Evolutionary conservation across 2,329 filamentous ascomycete genomes (phyloP).

Genomic region (Trichoderma asperellum): DNA sequence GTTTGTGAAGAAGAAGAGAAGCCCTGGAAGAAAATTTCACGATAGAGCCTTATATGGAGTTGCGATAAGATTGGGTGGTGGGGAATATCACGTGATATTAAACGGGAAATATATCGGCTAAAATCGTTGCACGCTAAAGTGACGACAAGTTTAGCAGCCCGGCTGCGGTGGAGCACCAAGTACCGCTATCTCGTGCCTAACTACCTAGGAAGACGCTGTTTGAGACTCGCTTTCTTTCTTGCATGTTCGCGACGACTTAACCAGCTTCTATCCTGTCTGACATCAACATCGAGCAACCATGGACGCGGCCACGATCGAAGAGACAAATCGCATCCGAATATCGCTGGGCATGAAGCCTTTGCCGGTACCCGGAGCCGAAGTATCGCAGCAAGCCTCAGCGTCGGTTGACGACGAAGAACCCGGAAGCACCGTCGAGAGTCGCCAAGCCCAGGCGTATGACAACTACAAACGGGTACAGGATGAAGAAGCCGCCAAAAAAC

Average conservation of each 20-base stretch:
- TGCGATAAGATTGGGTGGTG: slow-evolving; percentile 21
- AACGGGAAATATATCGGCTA: slow-evolving; percentile 4
- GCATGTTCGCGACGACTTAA: not conserved
- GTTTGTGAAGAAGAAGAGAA: slow-evolving; percentile 47
- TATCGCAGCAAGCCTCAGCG: slow-evolving; percentile 52
- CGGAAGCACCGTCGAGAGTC: slow-evolving; percentile 81
- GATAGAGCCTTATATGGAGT: slow-evolving; percentile 30
- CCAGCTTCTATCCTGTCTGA: slow-evolving; percentile 1
- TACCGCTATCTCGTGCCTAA: not conserved
- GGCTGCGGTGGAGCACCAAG: not conserved
- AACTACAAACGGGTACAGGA: slow-evolving; percentile 70
- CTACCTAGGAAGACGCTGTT: not conserved
- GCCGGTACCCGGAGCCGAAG: slow-evolving; percentile 72
- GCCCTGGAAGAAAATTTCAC: slow-evolving; percentile 45
- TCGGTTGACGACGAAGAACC: slow-evolving; percentile 68
- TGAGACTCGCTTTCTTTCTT: not conserved
- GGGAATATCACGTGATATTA: slow-evolving; percentile 13
- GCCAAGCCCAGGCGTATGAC: slow-evolving; percentile 71
- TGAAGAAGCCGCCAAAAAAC: slow-evolving; percentile 75
- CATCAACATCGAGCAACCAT: slow-evolving; percentile 40
- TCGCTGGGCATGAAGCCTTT: slow-evolving; percentile 89
- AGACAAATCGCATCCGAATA: slow-evolving; percentile 89
- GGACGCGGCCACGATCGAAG: slow-evolving; percentile 79
- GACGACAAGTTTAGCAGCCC: not conserved
- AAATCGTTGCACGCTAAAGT: not conserved